Evolutionary conservation across 495 filamentous ascomycete species (phyloP).

Genomic region (Penicillium cinerascens): DNA sequence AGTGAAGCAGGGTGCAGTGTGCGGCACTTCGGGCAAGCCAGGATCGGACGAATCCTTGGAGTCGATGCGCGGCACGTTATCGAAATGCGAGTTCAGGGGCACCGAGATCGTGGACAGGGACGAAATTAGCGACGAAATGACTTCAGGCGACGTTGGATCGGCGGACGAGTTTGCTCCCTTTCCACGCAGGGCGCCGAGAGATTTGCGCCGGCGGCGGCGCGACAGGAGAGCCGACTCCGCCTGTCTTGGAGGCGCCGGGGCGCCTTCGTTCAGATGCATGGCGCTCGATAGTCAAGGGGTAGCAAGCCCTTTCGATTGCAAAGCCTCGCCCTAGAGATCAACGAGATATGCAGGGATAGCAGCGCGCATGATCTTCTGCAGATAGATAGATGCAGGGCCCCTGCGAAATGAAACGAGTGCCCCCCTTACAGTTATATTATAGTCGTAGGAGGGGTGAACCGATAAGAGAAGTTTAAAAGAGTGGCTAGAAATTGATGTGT

Average conservation of each 20-base stretch:
- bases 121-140: slow-evolving; percentile 91
- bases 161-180: slow-evolving; percentile 25
- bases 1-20: slow-evolving; percentile 31
- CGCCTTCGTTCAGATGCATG: slow-evolving; percentile 35
- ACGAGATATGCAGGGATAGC: slow-evolving; percentile 16
- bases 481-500: neutral
- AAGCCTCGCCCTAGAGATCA: slow-evolving; percentile 1
- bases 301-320: neutral
- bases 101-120: slow-evolving; percentile 83
- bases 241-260: slow-evolving; percentile 22
- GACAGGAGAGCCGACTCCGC: slow-evolving; percentile 33
- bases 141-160: slow-evolving; percentile 76
- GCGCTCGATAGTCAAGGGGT: slow-evolving; percentile 29
- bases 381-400: slow-evolving; percentile 3
- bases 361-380: slow-evolving; percentile 25
- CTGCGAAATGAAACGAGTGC: slow-evolving; percentile 2
- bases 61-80: slow-evolving; percentile 52
- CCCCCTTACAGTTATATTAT: slow-evolving; percentile 17
- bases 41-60: slow-evolving; percentile 42
- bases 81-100: slow-evolving; percentile 70
- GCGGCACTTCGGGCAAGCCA: slow-evolving; percentile 42
- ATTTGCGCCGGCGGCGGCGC: slow-evolving; percentile 40
- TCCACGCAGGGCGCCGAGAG: slow-evolving; percentile 30
- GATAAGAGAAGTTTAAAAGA: slow-evolving; percentile 10
- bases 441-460: slow-evolving; percentile 1